A percentile compares a stretch with the other conserved stretches of the same genome.
phyloP scores from a whole-genome alignment of 805 yeast genomes.

The Cyberlindnera saturnus region DNA sequence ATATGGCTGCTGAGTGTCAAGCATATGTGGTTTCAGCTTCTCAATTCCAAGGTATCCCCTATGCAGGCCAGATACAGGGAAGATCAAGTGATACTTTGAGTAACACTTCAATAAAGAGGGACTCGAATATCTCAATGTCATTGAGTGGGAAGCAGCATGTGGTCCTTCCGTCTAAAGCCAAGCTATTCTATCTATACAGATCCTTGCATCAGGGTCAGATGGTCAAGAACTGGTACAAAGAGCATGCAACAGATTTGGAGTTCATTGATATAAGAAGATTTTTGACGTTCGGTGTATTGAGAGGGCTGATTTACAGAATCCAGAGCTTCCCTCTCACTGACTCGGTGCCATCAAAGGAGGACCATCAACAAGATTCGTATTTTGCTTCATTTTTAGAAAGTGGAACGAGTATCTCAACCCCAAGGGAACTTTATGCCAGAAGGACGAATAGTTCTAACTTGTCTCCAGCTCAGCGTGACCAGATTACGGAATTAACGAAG shows the following conservation, averaged over 20 bases:
- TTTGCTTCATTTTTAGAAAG: conserved; percentile 1
- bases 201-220: conserved; percentile 74
- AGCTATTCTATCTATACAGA: conserved; percentile 66
- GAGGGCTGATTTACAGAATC: conserved; percentile 78
- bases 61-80: conserved; percentile 8
- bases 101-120: not conserved
- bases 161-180: conserved; percentile 54
- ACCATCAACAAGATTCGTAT: conserved; percentile 8
- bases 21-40: conserved; percentile 58
- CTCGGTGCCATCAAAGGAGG: conserved; percentile 14
- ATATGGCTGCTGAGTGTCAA: conserved; percentile 79
- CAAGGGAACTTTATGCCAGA: not conserved
- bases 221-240: conserved; percentile 75
- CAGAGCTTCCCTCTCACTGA: conserved; percentile 56
- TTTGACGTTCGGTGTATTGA: conserved; percentile 77
- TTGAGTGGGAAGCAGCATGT: conserved; percentile 9
- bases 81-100: not conserved
- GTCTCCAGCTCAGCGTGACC: conserved; percentile 13
- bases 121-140: conserved; percentile 13
- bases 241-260: conserved; percentile 48
- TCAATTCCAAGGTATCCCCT: conserved; percentile 30
- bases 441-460: conserved; percentile 5
- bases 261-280: conserved; percentile 81
- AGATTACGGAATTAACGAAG: conserved; percentile 21
- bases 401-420: conserved; percentile 2